Evolutionary conservation across 1,284 basidiomycete genomes (phyloP).

Genomic region (Tilletia walkeri): DNA sequence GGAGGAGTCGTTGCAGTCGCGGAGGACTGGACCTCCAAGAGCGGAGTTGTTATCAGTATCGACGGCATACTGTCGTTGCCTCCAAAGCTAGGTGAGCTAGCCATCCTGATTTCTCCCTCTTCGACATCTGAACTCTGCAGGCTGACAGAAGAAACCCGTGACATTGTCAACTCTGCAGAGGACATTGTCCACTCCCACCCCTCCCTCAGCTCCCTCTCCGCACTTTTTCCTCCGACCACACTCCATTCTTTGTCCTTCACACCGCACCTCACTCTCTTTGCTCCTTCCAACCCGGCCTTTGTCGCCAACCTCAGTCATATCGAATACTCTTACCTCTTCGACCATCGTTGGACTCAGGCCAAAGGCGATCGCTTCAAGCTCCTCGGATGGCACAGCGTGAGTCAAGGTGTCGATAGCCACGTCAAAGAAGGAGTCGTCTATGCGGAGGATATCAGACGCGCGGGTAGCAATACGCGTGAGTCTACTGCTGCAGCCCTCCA

Average conservation of each 20-base stretch:
- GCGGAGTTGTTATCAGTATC: conserved; percentile 75
- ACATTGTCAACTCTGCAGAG: conserved; percentile 16
- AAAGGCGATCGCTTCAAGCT: conserved; percentile 44
- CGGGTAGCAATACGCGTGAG: not conserved
- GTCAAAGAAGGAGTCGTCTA: conserved; percentile 11
- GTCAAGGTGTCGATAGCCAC: conserved; percentile 30
- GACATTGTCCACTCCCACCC: conserved; percentile 41
- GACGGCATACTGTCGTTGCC: conserved; percentile 75
- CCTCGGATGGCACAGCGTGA: conserved; percentile 49
- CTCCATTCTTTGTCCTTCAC: conserved; percentile 38
- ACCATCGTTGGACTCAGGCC: conserved; percentile 33
- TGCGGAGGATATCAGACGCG: not conserved
- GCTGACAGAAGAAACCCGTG: too few relatives aligned
- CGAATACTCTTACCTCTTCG: conserved; percentile 42
- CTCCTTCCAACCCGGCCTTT: conserved; percentile 81
- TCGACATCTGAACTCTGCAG: not conserved
- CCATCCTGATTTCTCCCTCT: not conserved
- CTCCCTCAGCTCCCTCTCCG: conserved; percentile 44
- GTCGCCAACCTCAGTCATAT: conserved; percentile 50
- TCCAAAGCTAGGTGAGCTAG: conserved; percentile 67
- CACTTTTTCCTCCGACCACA: conserved; percentile 52
- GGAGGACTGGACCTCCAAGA: conserved; percentile 61
- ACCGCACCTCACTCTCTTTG: conserved; percentile 80
- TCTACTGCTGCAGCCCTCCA: not conserved
- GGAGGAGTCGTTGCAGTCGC: conserved; percentile 60